Percentiles rank a stretch among this genome's conserved stretches.
Evolutionary conservation across 2,329 filamentous ascomycete genomes (phyloP).

Genomic region (Botrytis paeoniae): DNA sequence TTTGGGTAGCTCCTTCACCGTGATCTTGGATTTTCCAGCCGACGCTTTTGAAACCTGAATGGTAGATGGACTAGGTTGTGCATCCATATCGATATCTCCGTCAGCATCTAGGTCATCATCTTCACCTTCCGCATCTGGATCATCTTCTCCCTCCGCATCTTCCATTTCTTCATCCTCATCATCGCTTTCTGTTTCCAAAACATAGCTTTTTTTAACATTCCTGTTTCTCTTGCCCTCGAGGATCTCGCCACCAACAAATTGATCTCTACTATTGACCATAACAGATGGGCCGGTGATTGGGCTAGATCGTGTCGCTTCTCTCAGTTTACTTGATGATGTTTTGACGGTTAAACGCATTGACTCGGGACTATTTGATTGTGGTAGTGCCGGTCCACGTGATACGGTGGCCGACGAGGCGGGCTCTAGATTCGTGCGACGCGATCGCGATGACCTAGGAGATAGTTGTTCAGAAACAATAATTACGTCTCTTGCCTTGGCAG

Average conservation of each 20-base stretch:
- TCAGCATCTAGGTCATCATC: conserved; percentile 47
- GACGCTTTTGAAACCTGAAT: conserved; percentile 37
- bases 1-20: conserved; percentile 30
- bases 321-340: conserved; percentile 37
- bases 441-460: conserved; percentile 31
- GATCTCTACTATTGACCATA: conserved; percentile 28
- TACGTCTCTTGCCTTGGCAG: conserved; percentile 32
- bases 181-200: conserved; percentile 46
- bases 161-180: conserved; percentile 41
- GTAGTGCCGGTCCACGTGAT: conserved; percentile 34
- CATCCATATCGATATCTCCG: conserved; percentile 40
- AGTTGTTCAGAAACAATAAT: conserved; percentile 33
- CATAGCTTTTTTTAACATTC: conserved; percentile 40
- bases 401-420: conserved; percentile 32
- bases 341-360: conserved; percentile 39
- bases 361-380: conserved; percentile 29
- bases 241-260: conserved; percentile 35
- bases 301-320: conserved; percentile 35
- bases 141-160: conserved; percentile 42
- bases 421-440: conserved; percentile 34
- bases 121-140: conserved; percentile 40
- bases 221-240: conserved; percentile 36
- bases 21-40: conserved; percentile 31
- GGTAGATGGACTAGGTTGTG: conserved; percentile 32
- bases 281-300: conserved; percentile 24